phyloP scores from a whole-genome alignment of 2,329 filamentous ascomycete genomes.

The Sporothrix euskadiensis region DNA sequence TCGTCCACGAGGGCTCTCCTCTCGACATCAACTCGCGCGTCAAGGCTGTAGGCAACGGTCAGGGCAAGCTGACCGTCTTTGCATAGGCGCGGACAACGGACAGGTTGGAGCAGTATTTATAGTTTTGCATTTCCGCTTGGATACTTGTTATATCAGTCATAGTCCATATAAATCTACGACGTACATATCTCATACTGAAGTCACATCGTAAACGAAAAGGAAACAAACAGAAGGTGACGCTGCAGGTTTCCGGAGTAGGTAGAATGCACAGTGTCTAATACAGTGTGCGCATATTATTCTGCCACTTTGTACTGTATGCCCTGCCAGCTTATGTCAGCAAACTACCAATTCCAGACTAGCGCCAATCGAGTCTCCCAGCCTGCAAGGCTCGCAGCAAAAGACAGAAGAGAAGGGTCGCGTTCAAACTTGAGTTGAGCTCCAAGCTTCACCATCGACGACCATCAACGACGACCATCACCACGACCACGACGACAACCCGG shows the following conservation, averaged over 20 bases:
- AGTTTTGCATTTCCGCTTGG: background rate
- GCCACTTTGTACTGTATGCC: background rate
- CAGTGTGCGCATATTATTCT: background rate
- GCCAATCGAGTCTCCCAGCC: background rate
- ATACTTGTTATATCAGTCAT: background rate
- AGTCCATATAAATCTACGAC: background rate
- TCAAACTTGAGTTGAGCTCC: background rate
- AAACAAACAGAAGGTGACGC: too few relatives aligned
- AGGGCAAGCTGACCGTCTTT: slow-evolving; percentile 43
- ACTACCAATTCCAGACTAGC: background rate
- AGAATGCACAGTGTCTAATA: background rate
- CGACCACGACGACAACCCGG: background rate
- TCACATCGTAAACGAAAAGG: too few relatives aligned
- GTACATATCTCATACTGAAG: too few relatives aligned
- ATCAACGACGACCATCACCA: background rate
- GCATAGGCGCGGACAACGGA: background rate
- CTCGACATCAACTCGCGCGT: slow-evolving; percentile 60
- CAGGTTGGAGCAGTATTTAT: background rate
- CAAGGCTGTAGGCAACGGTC: slow-evolving; percentile 53
- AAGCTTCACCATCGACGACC: background rate
- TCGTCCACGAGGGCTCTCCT: slow-evolving; percentile 64
- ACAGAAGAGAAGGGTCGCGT: background rate
- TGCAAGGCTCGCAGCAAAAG: background rate
- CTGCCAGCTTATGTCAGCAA: slow-evolving; percentile 4
- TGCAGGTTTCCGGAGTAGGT: background rate